Conservation (phyloP, 352 stramenopile genomes). For the Pythium aristosporum region DNA sequence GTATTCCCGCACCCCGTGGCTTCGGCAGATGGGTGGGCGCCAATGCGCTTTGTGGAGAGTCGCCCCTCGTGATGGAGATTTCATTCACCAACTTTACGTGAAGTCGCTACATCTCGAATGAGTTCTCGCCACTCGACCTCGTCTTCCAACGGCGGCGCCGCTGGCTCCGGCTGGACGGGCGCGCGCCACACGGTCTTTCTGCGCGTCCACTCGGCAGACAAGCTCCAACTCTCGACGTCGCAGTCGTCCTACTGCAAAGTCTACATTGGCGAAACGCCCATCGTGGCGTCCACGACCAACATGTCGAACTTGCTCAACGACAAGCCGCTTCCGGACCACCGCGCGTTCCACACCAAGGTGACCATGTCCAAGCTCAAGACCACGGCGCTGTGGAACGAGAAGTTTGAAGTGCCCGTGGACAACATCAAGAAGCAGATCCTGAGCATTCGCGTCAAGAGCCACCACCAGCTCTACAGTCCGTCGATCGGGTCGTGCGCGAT, state of each 20-base stretch:
- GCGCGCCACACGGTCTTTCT: slow-evolving; percentile 59
- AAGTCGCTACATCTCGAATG: background rate
- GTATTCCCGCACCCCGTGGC: background rate
- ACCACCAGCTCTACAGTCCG: slow-evolving; percentile 63
- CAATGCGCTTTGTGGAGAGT: background rate
- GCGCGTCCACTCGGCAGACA: slow-evolving; percentile 61
- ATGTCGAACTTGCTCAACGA: slow-evolving; percentile 24
- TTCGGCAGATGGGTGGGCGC: background rate
- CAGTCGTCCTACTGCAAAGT: slow-evolving; percentile 67
- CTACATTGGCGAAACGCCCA: slow-evolving; percentile 56
- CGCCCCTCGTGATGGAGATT: background rate
- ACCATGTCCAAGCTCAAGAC: slow-evolving; percentile 29
- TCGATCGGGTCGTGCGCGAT: slow-evolving; percentile 60
- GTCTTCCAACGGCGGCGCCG: slow-evolving; percentile 12
- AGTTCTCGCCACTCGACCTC: slow-evolving; percentile 20
- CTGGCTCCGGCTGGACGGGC: slow-evolving; percentile 16
- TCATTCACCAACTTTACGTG: slow-evolving; percentile 1
- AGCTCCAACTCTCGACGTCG: slow-evolving; percentile 38
- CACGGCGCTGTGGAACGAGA: slow-evolving; percentile 72
- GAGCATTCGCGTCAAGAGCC: slow-evolving; percentile 73
- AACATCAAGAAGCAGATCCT: slow-evolving; percentile 51
- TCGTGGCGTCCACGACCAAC: slow-evolving; percentile 34
- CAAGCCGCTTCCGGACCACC: slow-evolving; percentile 26
- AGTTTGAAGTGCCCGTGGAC: slow-evolving; percentile 60
- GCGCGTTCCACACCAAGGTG: slow-evolving; percentile 62